Evolutionary conservation across 306 rosid species (phyloP).

Genomic region (Comarum palustre): DNA sequence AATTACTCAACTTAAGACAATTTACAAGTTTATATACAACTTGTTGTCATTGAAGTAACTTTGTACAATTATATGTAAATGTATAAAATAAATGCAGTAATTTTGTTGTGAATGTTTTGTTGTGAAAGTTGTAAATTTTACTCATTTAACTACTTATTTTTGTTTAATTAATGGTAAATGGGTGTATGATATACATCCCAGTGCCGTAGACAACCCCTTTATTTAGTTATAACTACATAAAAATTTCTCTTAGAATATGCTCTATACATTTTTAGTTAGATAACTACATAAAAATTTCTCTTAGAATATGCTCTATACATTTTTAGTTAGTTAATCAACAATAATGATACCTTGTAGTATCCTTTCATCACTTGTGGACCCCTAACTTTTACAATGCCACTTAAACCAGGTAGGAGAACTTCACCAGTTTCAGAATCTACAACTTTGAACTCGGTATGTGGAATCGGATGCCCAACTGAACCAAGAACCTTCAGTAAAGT

Average conservation of each 20-base stretch:
- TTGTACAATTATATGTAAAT: no score
- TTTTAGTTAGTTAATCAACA: background rate
- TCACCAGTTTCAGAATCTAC: slow-evolving; percentile 69
- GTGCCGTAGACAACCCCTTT: no score
- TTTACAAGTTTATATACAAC: no score
- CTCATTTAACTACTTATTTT: no score
- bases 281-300: background rate
- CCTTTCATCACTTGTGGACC: slow-evolving; percentile 94
- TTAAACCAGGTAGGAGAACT: slow-evolving; percentile 74
- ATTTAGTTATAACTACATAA: background rate
- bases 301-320: background rate
- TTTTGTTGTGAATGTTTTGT: no score
- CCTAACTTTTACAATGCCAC: slow-evolving; percentile 68
- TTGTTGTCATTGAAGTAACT: no score
- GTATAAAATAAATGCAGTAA: no score
- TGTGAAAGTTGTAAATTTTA: no score
- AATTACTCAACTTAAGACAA: no score
- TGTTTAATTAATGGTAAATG: no score
- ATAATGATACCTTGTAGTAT: slow-evolving; percentile 72
- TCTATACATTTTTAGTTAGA: background rate
- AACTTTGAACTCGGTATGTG: slow-evolving; percentile 68
- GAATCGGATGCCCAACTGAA: slow-evolving; percentile 83
- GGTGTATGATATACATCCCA: no score
- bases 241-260: background rate
- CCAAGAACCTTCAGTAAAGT: slow-evolving; percentile 83